These are phyloP conservation scores for Cyclanthera cordifolia DNA, from an alignment of 306 rosid species.

Conservation along the genomic window DNA sequence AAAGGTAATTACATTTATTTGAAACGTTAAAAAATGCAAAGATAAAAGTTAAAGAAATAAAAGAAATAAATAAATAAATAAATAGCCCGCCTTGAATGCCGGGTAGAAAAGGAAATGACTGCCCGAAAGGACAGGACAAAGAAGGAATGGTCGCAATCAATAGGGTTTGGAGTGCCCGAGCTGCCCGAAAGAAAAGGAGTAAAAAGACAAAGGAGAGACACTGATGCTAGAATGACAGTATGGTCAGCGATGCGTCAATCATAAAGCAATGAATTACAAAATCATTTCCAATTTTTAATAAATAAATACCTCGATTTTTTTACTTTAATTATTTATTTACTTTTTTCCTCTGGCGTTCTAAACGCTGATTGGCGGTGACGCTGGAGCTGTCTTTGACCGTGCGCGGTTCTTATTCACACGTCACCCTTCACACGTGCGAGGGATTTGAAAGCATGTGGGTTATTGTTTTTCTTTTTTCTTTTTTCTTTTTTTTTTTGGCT, in stretches of 20 bases:
- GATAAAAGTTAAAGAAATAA: no score
- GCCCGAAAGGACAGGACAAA: constrained; percentile 23
- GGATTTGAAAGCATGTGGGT: no score
- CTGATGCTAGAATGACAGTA: constrained; percentile 12
- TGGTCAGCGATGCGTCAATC: constrained; percentile 55
- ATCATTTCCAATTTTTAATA: constrained; percentile 26
- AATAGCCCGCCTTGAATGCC: constrained; percentile 56
- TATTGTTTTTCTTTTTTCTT: no score
- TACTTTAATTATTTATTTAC: background rate
- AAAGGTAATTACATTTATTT: background rate
- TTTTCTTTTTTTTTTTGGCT: no score
- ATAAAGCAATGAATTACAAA: constrained; percentile 56
- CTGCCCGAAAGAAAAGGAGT: constrained; percentile 17
- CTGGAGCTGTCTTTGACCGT: no score
- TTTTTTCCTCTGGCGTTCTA: background rate
- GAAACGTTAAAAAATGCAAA: background rate
- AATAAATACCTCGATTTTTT: background rate
- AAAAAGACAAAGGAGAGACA: constrained; percentile 7
- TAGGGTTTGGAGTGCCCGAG: constrained; percentile 30
- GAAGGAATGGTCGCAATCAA: constrained; percentile 35
- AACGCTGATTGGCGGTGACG: no score
- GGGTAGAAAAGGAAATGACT: constrained; percentile 57
- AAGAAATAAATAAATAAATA: background rate
- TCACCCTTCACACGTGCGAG: no score
- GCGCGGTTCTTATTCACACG: no score